Conservation (phyloP, 75 land plant genomes). For the Isoetes taiwanensis region DNA sequence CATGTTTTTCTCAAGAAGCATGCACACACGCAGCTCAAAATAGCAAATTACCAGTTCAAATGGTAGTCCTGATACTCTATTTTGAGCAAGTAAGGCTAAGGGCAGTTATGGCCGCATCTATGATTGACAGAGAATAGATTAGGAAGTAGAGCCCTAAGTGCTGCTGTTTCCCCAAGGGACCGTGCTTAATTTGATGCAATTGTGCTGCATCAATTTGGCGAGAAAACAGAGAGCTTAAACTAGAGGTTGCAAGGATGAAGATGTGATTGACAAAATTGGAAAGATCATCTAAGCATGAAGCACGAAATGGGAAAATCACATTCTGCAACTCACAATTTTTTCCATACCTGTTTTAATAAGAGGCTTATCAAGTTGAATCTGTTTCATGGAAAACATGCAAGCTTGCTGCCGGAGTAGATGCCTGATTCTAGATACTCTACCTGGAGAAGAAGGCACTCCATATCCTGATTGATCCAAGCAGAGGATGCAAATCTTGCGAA, state of each 20-base stretch:
- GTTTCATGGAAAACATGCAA: background rate
- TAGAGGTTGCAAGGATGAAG: constrained; percentile 1
- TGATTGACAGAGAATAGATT: constrained; percentile 3
- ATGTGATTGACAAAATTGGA: background rate
- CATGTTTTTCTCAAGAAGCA: constrained; percentile 6
- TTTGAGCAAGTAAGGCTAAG: constrained; percentile 6
- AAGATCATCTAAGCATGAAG: constrained; percentile 4
- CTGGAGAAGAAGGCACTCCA: constrained; percentile 6
- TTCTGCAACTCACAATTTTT: background rate
- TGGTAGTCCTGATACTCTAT: constrained; percentile 5
- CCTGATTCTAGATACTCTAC: background rate
- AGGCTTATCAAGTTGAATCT: background rate
- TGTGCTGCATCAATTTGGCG: background rate
- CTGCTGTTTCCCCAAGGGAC: constrained; percentile 1
- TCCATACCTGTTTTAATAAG: background rate
- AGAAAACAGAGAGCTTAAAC: constrained; percentile 3
- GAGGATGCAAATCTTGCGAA: too few relatives aligned
- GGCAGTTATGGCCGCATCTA: constrained; percentile 2
- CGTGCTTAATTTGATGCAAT: too few relatives aligned
- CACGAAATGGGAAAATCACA: background rate
- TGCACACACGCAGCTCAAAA: constrained; percentile 5
- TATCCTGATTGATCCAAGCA: too few relatives aligned
- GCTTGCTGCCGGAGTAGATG: background rate
- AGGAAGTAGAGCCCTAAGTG: background rate
- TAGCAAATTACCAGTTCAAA: background rate